phyloP scores from a whole-genome alignment of 129 eudicot genomes.

The Arctium minus region DNA sequence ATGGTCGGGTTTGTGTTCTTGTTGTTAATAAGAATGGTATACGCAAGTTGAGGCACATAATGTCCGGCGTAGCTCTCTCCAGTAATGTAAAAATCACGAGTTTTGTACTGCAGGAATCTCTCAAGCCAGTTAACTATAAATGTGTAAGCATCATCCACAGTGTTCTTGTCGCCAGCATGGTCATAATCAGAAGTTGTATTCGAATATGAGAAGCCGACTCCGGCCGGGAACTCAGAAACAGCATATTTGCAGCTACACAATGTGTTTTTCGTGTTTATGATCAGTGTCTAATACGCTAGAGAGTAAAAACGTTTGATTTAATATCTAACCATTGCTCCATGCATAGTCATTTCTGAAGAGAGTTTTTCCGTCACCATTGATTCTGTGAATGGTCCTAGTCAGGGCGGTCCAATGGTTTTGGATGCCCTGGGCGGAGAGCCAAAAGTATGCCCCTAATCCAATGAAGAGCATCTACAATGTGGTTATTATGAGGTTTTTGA shows the following conservation, averaged over 20 bases:
- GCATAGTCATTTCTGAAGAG: background rate
- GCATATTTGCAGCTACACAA: constrained; percentile 31
- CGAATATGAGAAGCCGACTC: constrained; percentile 32
- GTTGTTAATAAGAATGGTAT: constrained; percentile 25
- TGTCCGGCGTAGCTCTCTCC: constrained; percentile 52
- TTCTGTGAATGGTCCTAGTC: too few relatives aligned
- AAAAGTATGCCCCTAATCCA: too few relatives aligned
- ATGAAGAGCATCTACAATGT: too few relatives aligned
- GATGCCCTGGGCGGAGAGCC: too few relatives aligned
- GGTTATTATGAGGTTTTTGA: too few relatives aligned
- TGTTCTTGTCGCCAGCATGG: constrained; percentile 24
- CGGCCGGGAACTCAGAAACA: constrained; percentile 12
- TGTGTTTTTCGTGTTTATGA: background rate
- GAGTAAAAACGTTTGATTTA: background rate
- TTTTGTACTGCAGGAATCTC: constrained; percentile 42
- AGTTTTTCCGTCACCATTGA: too few relatives aligned
- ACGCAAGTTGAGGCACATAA: constrained; percentile 48
- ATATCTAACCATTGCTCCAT: constrained; percentile 27
- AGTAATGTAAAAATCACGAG: constrained; percentile 38
- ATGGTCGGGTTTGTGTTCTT: constrained; percentile 29
- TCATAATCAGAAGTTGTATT: constrained; percentile 26
- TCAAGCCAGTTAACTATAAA: constrained; percentile 40
- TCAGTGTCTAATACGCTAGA: background rate
- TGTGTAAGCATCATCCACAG: constrained; percentile 34
- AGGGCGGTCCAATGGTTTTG: too few relatives aligned